These are phyloP conservation scores for Fusarium graminum DNA, from an alignment of 2,329 filamentous ascomycete species.

Conservation along the genomic window DNA sequence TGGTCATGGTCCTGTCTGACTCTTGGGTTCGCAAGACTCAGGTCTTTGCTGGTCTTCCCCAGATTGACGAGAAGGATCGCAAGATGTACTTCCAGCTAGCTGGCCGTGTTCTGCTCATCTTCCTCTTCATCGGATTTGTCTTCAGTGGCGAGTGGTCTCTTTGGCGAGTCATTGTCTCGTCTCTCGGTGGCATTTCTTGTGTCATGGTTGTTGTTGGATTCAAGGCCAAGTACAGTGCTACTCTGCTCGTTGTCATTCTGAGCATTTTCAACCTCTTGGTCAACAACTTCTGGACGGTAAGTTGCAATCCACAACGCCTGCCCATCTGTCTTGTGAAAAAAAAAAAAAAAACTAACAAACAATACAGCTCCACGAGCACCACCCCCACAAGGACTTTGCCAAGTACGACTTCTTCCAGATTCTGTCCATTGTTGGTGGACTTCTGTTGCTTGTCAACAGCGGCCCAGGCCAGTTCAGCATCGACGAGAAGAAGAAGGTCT, in stretches of 20 bases:
- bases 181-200: slow-evolving; percentile 89
- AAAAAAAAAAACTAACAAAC: slow-evolving; percentile 22
- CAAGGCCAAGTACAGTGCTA: slow-evolving; percentile 99
- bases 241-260: slow-evolving; percentile 92
- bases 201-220: slow-evolving; percentile 99
- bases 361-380: slow-evolving; percentile 88
- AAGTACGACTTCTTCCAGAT: slow-evolving; percentile 99
- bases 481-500: slow-evolving; percentile 99
- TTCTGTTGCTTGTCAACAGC: slow-evolving; percentile 97
- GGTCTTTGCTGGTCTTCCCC: slow-evolving; percentile 92
- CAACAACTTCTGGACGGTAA: slow-evolving; percentile 99
- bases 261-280: slow-evolving; percentile 97
- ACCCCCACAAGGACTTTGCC: slow-evolving; percentile 99
- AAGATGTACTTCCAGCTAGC: slow-evolving; percentile 99
- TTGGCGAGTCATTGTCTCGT: slow-evolving; percentile 85
- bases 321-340: too few species aligned
- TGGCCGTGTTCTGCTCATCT: slow-evolving; percentile 93
- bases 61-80: slow-evolving; percentile 98
- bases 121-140: slow-evolving; percentile 96
- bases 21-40: slow-evolving; percentile 98
- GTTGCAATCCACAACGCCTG: slow-evolving; percentile 50
- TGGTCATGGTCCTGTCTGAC: slow-evolving; percentile 98
- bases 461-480: slow-evolving; percentile 97
- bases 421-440: slow-evolving; percentile 95
- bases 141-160: slow-evolving; percentile 94